These are phyloP conservation scores for Hericium alpestre DNA, from an alignment of 768 basidiomycete species.

Conservation along the genomic window DNA sequence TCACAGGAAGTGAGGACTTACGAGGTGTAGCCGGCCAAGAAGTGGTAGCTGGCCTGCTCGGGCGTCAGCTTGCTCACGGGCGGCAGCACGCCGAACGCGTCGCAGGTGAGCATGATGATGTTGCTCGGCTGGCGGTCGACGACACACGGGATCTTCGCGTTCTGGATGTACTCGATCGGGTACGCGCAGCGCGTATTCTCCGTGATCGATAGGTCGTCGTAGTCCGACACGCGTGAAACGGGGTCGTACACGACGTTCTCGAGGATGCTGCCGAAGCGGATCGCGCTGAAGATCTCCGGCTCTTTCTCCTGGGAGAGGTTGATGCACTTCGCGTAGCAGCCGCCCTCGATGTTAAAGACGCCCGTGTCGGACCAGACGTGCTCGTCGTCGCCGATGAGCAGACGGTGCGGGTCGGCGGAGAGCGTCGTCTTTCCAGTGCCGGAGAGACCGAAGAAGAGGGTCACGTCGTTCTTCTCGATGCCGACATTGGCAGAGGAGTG, in stretches of 20 bases:
- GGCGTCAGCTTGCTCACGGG: constrained; percentile 88
- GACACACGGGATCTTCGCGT: constrained; percentile 87
- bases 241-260: constrained; percentile 99
- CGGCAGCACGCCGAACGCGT: constrained; percentile 96
- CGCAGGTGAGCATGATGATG: constrained; percentile 96
- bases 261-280: constrained; percentile 91
- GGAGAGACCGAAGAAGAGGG: constrained; percentile 96
- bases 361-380: constrained; percentile 99
- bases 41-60: constrained; percentile 95
- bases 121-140: constrained; percentile 84
- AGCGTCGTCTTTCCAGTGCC: constrained; percentile 99
- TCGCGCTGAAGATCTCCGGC: constrained; percentile 94
- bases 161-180: constrained; percentile 94
- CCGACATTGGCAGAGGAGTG: constrained; percentile 98
- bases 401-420: constrained; percentile 88
- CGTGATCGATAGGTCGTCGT: constrained; percentile 92
- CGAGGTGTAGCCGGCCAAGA: constrained; percentile 94
- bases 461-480: constrained; percentile 79
- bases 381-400: constrained; percentile 97
- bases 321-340: constrained; percentile 97
- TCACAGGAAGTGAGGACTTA: constrained; percentile 26
- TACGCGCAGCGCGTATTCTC: constrained; percentile 99
- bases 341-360: constrained; percentile 99
- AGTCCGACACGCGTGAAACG: constrained; percentile 71
- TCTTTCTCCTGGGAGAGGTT: constrained; percentile 96